Base-by-base conservation (phyloP, 352 stramenopile genomes). In the Globisporangium uncinulatum region DNA sequence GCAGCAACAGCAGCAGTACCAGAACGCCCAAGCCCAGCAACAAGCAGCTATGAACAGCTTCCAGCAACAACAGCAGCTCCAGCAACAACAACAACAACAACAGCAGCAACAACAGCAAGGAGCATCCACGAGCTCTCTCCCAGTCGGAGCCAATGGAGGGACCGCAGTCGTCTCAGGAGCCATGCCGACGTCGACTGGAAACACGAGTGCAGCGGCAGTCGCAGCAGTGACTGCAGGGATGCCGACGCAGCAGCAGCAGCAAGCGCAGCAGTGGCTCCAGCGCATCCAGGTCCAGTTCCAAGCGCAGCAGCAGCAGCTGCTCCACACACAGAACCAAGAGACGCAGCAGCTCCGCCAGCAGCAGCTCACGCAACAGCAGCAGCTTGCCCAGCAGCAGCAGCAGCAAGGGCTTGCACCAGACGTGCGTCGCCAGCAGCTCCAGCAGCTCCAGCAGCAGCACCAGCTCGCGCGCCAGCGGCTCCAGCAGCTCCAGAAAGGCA, bases 231-330 rank as follows among this genome's bases (percentile, higher is more conserved):
- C 43, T 21, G 39, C 64, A 11, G 73, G 55, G 20, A 69, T 79
- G 15, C 50, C 67, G 15, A 82, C 57, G 24, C 61, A 65, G 31
- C 76, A 80, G 20, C 79, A 88, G 45, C 79, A 89, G 32, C 79
- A 89, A 46, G 76, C 79, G 13, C 83, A 94, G 59, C 83, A 94
- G 59, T 87, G 73, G 72, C 61, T 94, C n/a, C 78, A 91, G 51
- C 79, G 80, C 5, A 80, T 94, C 10, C 83, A 92, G 51, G 79
- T 86, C 24, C 83, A 92, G 57, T 94, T 89, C 57, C 82, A 90
- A 42, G 81, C 77, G 0, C 83, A 94, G 51, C 77, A 89, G 37
- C 79, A 87, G 17, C 75, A 87, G 48, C 45, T 92, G 32, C 54
- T 91, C 24, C 74, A 85, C 32, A 82, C 74, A 11, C 81, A 91